Evolutionary conservation across 441 rosid species (phyloP).

Genomic region (Euphorbia corollata): DNA sequence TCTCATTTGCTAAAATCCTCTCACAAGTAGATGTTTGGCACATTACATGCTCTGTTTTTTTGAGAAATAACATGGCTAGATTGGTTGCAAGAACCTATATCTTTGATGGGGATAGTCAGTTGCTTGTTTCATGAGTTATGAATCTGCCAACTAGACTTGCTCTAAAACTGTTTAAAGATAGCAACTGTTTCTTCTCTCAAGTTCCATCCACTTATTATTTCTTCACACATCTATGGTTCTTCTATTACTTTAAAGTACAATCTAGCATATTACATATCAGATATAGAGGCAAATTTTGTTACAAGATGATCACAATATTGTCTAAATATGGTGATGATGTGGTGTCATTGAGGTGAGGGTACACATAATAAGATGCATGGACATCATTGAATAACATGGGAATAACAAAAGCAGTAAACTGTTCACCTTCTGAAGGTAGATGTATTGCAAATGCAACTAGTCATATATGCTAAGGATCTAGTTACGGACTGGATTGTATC

Average conservation of each 20-base stretch:
- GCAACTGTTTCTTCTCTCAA: not conserved
- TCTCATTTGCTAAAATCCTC: constrained; percentile 14
- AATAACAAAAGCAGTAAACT: not conserved
- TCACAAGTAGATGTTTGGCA: not conserved
- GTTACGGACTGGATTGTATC: not conserved
- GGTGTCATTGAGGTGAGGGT: not conserved
- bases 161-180: not conserved
- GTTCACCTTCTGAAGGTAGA: constrained; percentile 1
- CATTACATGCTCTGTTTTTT: not conserved
- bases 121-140: not conserved
- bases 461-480: not conserved
- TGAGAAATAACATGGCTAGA: not conserved
- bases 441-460: not conserved
- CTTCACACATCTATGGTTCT: not conserved
- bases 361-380: not conserved
- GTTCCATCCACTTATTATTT: not conserved
- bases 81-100: not conserved
- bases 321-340: not conserved
- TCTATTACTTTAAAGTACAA: not conserved
- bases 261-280: not conserved
- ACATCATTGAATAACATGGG: not conserved
- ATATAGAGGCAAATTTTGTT: not conserved
- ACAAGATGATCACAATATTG: not conserved
- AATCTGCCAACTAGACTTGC: not conserved
- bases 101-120: not conserved